phyloP scores from a whole-genome alignment of 2,329 filamentous ascomycete genomes.

The Cadophora malorum region DNA sequence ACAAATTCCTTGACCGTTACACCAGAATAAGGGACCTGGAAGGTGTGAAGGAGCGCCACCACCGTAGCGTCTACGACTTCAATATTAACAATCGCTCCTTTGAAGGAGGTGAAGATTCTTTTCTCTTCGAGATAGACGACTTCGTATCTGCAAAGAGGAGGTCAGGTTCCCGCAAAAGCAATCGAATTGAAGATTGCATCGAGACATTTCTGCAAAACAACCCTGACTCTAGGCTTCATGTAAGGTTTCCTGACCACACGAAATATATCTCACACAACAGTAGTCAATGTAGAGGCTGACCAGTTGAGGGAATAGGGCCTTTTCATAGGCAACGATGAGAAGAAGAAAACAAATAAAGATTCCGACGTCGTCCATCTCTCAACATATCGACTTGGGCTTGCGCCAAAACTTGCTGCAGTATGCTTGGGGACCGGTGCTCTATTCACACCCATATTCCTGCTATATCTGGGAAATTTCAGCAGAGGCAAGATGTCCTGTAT shows the following conservation, averaged over 20 bases:
- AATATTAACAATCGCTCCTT: constrained; percentile 25
- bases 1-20: constrained; percentile 26
- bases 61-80: constrained; percentile 28
- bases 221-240: constrained; percentile 5
- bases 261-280: too few relatives aligned
- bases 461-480: constrained; percentile 24
- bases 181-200: constrained; percentile 14
- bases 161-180: not conserved
- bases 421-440: constrained; percentile 14
- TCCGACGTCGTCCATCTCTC: constrained; percentile 1
- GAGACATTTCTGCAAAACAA: not conserved
- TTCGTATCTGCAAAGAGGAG: constrained; percentile 20
- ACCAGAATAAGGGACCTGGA: constrained; percentile 20
- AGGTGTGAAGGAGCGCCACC: constrained; percentile 9
- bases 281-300: too few relatives aligned
- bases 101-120: constrained; percentile 23
- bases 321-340: not conserved
- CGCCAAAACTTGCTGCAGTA: constrained; percentile 9
- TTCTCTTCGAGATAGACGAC: constrained; percentile 29
- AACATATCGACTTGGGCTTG: not conserved
- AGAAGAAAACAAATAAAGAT: not conserved
- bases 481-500: constrained; percentile 21
- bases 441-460: constrained; percentile 28
- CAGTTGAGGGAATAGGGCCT: not conserved
- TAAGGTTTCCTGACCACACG: constrained; percentile 3